Base-by-base conservation (phyloP, 1,284 basidiomycete genomes). In the Rhodotorula sp. region DNA sequence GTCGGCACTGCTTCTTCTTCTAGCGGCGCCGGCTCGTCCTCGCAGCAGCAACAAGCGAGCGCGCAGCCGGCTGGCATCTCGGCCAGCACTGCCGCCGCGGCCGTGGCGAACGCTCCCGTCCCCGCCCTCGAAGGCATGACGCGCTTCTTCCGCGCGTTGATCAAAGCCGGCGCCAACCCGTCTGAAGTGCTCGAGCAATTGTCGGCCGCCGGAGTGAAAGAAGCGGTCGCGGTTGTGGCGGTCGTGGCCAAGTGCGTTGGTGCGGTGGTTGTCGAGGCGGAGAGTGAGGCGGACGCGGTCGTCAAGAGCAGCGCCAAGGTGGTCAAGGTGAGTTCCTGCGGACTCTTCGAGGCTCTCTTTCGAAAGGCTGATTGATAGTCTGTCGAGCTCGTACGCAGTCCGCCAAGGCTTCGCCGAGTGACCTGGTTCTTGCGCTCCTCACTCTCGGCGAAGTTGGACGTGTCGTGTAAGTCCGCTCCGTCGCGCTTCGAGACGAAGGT, bases 401-500 rank as follows among this genome's bases (percentile, higher is more conserved):
- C 0, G 85, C 88, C 7, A 92, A 91, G 79, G 86, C 88, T 12
- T 87, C 87, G 72, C 81, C 89, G 31, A 84, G 87, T 0, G 84
- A 88, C 56, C 84, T 90, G 26, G 89, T 92, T 58, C 86, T 97
- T n/a, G 91, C 91, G 72, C 85, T 97, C 59, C 84, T 96, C 23
- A 90, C 92, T 56, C 84, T 97, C 62, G 94, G 94, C 65, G 94
- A 97, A 81, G 86, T 97, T 51, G 94, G 94, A 43, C 88, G 93
- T 47, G 88, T 88, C 78, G 88, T 91, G 92, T 62, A 49, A 49
- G 61, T 39, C 31, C 29, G 6, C 16, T 26, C 34, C 49, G 31
- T 15, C 21, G 8, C 26, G 10, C 51, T 39, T 26, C 31, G 51
- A 26, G 46, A 21, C 1, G 21, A 23, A 20, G 20, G 23, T 21